Evolutionary conservation across 2,329 filamentous ascomycete genomes (phyloP).

Genomic region (Hypomyces perniciosus): DNA sequence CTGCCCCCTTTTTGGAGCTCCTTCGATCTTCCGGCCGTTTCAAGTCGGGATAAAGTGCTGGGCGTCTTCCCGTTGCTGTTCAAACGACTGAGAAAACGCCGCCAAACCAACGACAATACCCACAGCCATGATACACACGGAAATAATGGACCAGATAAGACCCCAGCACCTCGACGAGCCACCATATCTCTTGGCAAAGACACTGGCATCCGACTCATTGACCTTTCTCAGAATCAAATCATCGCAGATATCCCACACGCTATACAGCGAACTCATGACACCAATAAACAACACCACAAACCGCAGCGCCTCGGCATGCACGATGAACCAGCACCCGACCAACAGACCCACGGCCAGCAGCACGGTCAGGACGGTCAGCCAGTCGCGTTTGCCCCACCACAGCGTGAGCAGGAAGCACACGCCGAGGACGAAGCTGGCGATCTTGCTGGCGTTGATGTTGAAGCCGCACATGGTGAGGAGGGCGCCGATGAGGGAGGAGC

Average conservation of each 20-base stretch:
- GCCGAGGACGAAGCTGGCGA: slow-evolving; percentile 67
- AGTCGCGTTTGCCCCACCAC: slow-evolving; percentile 76
- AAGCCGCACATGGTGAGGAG: slow-evolving; percentile 75
- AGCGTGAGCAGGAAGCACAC: slow-evolving; percentile 72
- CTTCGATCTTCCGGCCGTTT: neutral
- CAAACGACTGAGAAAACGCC: slow-evolving; percentile 65
- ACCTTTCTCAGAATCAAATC: slow-evolving; percentile 76
- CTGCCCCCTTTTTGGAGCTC: neutral
- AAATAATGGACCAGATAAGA: slow-evolving; percentile 70
- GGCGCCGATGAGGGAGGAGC: slow-evolving; percentile 70
- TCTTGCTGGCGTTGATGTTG: slow-evolving; percentile 72
- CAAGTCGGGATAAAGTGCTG: slow-evolving; percentile 56
- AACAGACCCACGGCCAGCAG: slow-evolving; percentile 64
- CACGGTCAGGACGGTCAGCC: slow-evolving; percentile 68
- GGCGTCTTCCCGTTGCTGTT: slow-evolving; percentile 63
- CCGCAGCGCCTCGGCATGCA: slow-evolving; percentile 64
- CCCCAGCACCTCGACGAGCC: slow-evolving; percentile 79
- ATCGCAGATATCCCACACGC: slow-evolving; percentile 81
- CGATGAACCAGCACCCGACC: slow-evolving; percentile 73
- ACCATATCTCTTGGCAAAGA: slow-evolving; percentile 72
- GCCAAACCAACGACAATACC: slow-evolving; percentile 73
- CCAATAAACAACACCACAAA: slow-evolving; percentile 76
- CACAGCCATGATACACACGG: slow-evolving; percentile 62
- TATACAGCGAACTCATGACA: slow-evolving; percentile 75
- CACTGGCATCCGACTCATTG: slow-evolving; percentile 71